These are phyloP conservation scores for Ogataea nonfermentans DNA, from an alignment of 805 yeast genomes.

Conservation along the genomic window DNA sequence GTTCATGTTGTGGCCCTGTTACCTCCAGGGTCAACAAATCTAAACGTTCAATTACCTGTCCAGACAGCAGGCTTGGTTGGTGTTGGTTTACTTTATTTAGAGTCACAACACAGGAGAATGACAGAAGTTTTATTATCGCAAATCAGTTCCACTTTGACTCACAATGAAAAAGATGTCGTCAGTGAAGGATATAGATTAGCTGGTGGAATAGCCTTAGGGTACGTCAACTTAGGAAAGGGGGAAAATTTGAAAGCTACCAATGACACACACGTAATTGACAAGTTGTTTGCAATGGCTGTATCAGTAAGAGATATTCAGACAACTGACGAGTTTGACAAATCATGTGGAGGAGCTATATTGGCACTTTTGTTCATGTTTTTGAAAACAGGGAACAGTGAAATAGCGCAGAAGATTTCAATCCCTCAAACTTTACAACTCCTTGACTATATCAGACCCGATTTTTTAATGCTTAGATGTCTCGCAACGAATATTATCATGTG, in stretches of 20 bases:
- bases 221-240: constrained; percentile 78
- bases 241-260: constrained; percentile 46
- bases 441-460: constrained; percentile 77
- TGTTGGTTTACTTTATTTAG: constrained; percentile 78
- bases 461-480: constrained; percentile 62
- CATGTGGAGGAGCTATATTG: constrained; percentile 70
- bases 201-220: constrained; percentile 87
- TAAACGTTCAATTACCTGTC: constrained; percentile 77
- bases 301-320: constrained; percentile 64
- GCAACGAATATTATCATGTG: constrained; percentile 69
- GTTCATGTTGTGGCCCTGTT: constrained; percentile 90
- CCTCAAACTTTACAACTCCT: constrained; percentile 60
- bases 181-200: constrained; percentile 83
- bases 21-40: constrained; percentile 87
- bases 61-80: constrained; percentile 93
- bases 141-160: constrained; percentile 50
- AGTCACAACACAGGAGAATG: constrained; percentile 81
- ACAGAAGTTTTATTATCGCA: constrained; percentile 75
- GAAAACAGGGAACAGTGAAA: constrained; percentile 55
- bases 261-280: constrained; percentile 64
- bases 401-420: constrained; percentile 60
- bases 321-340: constrained; percentile 54
- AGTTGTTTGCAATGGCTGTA: constrained; percentile 54
- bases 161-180: constrained; percentile 54
- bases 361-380: constrained; percentile 75